Conservation (phyloP, 208 protist genomes). For the Leishmania arabica region DNA sequence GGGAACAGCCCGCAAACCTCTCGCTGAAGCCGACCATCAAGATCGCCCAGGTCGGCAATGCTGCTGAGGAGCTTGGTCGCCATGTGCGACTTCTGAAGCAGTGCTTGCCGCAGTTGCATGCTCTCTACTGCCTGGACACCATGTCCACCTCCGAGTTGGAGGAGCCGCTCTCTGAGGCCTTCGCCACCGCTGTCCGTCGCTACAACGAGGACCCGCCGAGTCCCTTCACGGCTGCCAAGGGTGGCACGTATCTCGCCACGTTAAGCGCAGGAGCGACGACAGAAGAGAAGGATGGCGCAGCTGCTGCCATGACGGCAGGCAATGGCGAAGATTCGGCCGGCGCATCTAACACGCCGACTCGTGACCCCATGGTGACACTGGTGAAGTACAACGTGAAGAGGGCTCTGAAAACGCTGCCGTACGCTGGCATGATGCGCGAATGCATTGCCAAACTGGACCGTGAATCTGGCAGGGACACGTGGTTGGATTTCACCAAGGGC, state of each 20-base stretch:
- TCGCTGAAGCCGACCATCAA: constrained; percentile 64
- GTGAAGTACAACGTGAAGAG: constrained; percentile 66
- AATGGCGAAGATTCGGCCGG: neutral
- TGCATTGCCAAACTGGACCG: constrained; percentile 22
- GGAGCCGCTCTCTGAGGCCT: constrained; percentile 58
- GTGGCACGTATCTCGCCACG: neutral
- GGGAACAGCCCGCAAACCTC: constrained; percentile 84
- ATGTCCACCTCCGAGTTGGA: constrained; percentile 52
- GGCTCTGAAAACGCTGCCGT: constrained; percentile 38
- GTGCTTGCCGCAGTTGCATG: constrained; percentile 32
- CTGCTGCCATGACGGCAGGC: neutral
- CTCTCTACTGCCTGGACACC: constrained; percentile 61
- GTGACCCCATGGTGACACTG: constrained; percentile 23
- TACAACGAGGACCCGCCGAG: constrained; percentile 22
- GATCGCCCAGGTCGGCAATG: constrained; percentile 40
- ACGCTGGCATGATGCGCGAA: constrained; percentile 37
- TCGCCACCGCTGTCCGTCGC: constrained; percentile 42
- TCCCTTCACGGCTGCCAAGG: neutral
- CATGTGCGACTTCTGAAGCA: constrained; percentile 47
- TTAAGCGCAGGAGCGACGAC: neutral
- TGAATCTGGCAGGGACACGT: constrained; percentile 2
- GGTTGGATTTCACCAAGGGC: constrained; percentile 36
- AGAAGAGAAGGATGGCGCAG: neutral
- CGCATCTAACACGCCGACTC: neutral
- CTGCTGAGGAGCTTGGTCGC: constrained; percentile 35